Evolutionary conservation across 257 asterid species (phyloP), one percentile per base, ranked within the genome.

Genomic region (Nicotiana noctiflora): DNA sequence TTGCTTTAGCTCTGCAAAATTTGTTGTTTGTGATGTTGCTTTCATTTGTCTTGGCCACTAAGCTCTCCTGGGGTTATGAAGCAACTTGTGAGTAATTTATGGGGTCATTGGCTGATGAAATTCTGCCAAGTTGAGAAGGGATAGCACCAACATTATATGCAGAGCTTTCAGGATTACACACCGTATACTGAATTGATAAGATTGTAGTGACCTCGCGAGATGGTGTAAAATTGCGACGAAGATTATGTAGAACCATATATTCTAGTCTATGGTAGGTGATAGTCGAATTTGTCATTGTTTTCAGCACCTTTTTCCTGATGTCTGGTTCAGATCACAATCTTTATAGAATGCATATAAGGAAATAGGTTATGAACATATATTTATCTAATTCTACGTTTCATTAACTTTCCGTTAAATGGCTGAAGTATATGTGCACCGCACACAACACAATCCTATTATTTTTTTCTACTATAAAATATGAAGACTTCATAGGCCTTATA

Each of bases 21-120:
- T 81, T 25, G 21, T 29, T 67, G 63, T 21, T 52, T 59, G 64
- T 64, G n/a, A 74, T 82, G 72, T 79, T 51, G 68, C 79, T 79
- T 17, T 83, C 63, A 11, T 53, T 61, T 65, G 76, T 49, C 19
- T 12, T 52, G 57, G 61, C 46, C 37, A 31, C 56, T 64, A 64
- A 18, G 82, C 62, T 29, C 83, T 66, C 46, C 13, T 19, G 29
- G 40, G 9, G 63, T 31, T 27, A 8, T 27, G 79, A 67, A 82
- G 74, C 63, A 60, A 77, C 62, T 32, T 56, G 66, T 65, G 34
- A 64, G 80, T 31, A 18, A 83, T 75, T 70, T 72, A 19, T 23
- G 77, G 59, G 77, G 77, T 6, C 13, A 21, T 55, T n/a, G 12
- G 59, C 14, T 46, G 77, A 21, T 37, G 52, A 40, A 37, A 70